Evolutionary conservation across 1,139 yeast genomes (phyloP).

Genomic region (Hyphopichia fennica): DNA sequence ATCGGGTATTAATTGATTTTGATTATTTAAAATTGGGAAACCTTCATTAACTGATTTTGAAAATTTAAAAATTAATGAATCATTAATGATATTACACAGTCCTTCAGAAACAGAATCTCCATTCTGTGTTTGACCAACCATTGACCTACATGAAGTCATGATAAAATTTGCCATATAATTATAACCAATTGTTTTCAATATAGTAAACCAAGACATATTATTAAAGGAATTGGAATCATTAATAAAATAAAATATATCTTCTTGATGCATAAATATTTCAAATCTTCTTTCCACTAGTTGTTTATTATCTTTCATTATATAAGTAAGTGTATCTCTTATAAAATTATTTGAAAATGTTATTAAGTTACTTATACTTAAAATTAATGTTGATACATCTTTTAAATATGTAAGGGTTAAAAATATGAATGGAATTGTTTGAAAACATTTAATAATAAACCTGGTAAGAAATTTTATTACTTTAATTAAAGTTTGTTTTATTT

Average conservation of each 20-base stretch:
- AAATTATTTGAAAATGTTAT: slow-evolving; percentile 33
- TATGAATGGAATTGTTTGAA: slow-evolving; percentile 1
- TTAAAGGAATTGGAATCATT: not conserved
- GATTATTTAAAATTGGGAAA: slow-evolving; percentile 11
- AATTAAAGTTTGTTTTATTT: not conserved
- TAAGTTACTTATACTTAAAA: slow-evolving; percentile 20
- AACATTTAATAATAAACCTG: slow-evolving; percentile 3
- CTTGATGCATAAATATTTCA: slow-evolving; percentile 7
- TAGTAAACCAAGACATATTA: not conserved
- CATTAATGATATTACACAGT: not conserved
- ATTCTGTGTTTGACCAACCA: not conserved
- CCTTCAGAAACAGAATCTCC: not conserved
- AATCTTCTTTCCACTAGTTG: slow-evolving; percentile 11
- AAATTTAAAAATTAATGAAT: slow-evolving; percentile 30
- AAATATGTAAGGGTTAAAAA: not conserved
- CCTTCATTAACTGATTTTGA: slow-evolving; percentile 17
- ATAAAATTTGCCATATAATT: not conserved
- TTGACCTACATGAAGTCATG: not conserved
- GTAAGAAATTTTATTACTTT: not conserved
- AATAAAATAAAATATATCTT: not conserved
- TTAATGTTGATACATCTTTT: slow-evolving; percentile 1
- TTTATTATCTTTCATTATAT: slow-evolving; percentile 19
- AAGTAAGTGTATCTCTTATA: slow-evolving; percentile 29
- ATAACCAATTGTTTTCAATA: not conserved
- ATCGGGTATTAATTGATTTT: not conserved